phyloP scores from a whole-genome alignment of 1,284 basidiomycete genomes.

The Microbotryum lychnidis-dioicae region DNA sequence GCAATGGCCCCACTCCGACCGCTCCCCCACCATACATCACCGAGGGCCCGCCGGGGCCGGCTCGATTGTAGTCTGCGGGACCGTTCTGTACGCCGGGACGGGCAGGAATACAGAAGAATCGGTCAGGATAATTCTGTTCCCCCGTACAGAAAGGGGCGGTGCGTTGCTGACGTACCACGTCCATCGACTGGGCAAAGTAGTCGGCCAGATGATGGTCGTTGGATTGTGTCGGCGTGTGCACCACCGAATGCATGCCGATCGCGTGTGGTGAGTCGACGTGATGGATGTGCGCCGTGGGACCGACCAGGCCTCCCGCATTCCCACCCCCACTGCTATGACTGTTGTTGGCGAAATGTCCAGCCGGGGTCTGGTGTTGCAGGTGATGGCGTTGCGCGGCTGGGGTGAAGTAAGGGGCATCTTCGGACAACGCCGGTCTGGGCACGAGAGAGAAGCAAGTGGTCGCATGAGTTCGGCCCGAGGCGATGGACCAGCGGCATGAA shows the following conservation, averaged over 20 bases:
- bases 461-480: background rate
- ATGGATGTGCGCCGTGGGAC: background rate
- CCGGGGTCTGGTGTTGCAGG: background rate
- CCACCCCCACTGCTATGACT: background rate
- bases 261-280: background rate
- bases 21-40: too few species aligned
- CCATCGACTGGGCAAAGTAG: slow-evolving; percentile 26
- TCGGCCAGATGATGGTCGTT: slow-evolving; percentile 12
- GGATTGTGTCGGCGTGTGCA: background rate
- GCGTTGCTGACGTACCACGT: slow-evolving; percentile 12
- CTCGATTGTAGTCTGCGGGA: too few species aligned
- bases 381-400: background rate
- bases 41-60: too few species aligned
- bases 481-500: background rate
- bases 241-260: too few species aligned
- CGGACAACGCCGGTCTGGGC: slow-evolving; percentile 16
- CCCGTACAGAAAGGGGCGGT: too few species aligned
- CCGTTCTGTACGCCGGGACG: too few species aligned
- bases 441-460: background rate
- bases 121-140: too few species aligned
- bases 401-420: slow-evolving; percentile 20
- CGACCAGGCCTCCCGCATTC: background rate
- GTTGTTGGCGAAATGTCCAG: too few species aligned
- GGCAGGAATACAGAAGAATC: too few species aligned
- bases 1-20: too few species aligned